These are phyloP conservation scores for Chlorella sp. DNA, from an alignment of 139 green algal genomes.

Conservation along the genomic window DNA sequence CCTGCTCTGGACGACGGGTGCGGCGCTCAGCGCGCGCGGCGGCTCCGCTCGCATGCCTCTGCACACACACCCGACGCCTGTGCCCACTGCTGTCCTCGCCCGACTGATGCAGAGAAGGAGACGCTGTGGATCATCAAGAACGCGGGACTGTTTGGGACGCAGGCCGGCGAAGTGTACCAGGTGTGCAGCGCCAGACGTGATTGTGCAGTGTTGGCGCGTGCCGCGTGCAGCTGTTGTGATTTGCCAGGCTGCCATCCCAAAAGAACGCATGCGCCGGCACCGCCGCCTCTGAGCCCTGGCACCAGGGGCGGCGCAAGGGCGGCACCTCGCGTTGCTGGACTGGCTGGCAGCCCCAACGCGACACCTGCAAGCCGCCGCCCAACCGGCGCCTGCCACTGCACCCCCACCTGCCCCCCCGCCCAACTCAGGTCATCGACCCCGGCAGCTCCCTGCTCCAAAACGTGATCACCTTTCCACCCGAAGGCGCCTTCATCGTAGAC, in stretches of 20 bases:
- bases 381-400: too few relatives aligned
- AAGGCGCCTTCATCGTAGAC: slow-evolving; percentile 82
- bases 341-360: too few relatives aligned
- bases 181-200: slow-evolving; percentile 79
- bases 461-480: slow-evolving; percentile 85
- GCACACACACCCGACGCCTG: not conserved
- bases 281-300: too few relatives aligned
- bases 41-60: not conserved
- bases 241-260: too few relatives aligned
- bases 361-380: too few relatives aligned
- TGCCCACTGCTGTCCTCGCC: not conserved
- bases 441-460: slow-evolving; percentile 65
- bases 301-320: too few relatives aligned
- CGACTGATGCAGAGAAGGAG: not conserved
- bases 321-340: too few relatives aligned
- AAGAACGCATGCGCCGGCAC: too few relatives aligned
- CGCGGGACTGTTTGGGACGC: slow-evolving; percentile 60
- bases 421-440: slow-evolving; percentile 89
- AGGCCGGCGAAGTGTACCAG: slow-evolving; percentile 49
- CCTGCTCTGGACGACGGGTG: slow-evolving; percentile 86
- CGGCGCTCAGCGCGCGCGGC: slow-evolving; percentile 8
- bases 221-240: too few relatives aligned
- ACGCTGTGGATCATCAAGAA: slow-evolving; percentile 86
- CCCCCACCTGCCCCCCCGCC: too few relatives aligned
- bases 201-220: too few relatives aligned